These are phyloP conservation scores for Larix kaempferi DNA, from an alignment of 75 land plant species.

Conservation along the genomic window DNA sequence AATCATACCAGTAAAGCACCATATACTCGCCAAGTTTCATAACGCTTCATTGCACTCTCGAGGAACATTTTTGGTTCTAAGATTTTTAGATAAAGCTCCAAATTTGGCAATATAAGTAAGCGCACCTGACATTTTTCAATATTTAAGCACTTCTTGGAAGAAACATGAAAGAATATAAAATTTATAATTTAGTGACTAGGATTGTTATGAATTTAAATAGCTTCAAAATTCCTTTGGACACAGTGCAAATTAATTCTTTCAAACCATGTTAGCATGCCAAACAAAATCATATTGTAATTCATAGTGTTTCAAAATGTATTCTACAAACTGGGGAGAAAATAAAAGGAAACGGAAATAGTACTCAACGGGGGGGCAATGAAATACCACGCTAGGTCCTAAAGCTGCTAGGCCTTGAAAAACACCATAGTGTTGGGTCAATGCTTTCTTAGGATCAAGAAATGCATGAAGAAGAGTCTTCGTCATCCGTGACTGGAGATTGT, in stretches of 20 bases:
- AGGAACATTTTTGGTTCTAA: conserved; percentile 81
- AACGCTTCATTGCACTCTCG: conserved; percentile 75
- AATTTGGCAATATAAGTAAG: conserved; percentile 81
- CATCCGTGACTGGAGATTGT: conserved; percentile 76
- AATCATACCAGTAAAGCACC: conserved; percentile 80
- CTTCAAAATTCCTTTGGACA: no score
- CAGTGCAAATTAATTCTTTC: neutral
- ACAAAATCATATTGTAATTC: neutral
- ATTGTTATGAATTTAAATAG: no score
- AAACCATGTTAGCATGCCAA: neutral
- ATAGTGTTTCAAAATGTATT: neutral
- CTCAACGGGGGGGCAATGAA: neutral
- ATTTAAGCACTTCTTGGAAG: neutral
- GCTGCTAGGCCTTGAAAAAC: conserved; percentile 92
- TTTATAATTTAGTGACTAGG: neutral
- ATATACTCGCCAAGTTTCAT: conserved; percentile 91
- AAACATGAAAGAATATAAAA: conserved; percentile 4
- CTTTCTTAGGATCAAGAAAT: conserved; percentile 81
- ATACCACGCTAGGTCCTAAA: conserved; percentile 83
- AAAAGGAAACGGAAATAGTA: neutral
- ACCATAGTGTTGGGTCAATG: conserved; percentile 95
- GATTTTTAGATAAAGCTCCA: conserved; percentile 71
- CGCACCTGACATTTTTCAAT: conserved; percentile 48
- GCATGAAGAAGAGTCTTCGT: conserved; percentile 86
- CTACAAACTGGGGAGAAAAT: neutral